Base-by-base conservation (phyloP, 306 rosid species). In the Fagus sylvatica region DNA sequence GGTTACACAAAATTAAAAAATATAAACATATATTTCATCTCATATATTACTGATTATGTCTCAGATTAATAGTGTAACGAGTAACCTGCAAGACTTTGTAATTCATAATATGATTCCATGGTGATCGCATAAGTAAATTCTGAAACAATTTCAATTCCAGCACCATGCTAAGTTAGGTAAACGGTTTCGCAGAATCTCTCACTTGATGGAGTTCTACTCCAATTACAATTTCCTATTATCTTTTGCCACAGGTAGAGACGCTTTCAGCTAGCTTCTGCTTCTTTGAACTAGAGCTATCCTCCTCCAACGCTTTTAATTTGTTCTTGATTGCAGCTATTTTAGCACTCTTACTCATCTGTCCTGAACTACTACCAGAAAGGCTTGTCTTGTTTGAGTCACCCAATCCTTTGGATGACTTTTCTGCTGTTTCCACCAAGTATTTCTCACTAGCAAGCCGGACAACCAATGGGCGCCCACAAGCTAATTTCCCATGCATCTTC, bases 291-390 rank as follows among this genome's bases (percentile, higher is more conserved):
- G 87, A 79, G 76, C 89, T 85, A 69, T 92, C 99, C 78, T 86
- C 99, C 74, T 93, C 97, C 67, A 93, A 72, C 56, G 93, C 84
- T 78, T 89, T 93, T 85, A 95, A 75, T 46, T 95, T 95, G 84
- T 93, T 95, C 88, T 93, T 95, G 83, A 95, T 95, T 42, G 99
- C 99, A 54, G 99, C 93, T 60, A 95, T 93, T 85, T 88, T 95
- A 1, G 92, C 92, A 66, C 86, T 85, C 4, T 93, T 91, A 71
- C 88, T 89, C 76, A 88, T 77, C 85, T 87, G 95, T 57, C 91
- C 92, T 30, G 73, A 54, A 61, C 81, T 82, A 49, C 83, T 87
- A 37, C 87, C 81, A 17, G 79, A 30, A 36, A 67, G 68, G 71
- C 88, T 84, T 39, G 88, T 76, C 85, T 84, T 92, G 71, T 75